A percentile compares a stretch with the other conserved stretches of the same genome.
Conservation (phyloP, 1,284 basidiomycete genomes). For the Ganoderma resinaceum region DNA sequence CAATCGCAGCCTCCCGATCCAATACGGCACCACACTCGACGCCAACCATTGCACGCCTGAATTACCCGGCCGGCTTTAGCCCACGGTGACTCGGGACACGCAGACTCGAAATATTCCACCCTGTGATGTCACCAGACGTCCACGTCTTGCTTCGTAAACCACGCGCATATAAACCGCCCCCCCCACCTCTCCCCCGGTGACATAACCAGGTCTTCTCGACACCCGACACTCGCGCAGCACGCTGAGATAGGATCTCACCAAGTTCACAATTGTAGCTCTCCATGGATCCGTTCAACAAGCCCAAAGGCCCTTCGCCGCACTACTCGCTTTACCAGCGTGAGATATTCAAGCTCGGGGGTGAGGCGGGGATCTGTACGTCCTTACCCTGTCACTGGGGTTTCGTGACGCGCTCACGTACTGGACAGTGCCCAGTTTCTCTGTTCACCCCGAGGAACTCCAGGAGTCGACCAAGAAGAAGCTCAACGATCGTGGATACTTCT, state of each 20-base stretch:
- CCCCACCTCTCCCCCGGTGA: not conserved
- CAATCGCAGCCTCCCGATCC: not conserved
- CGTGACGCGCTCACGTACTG: no score
- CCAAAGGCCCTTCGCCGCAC: constrained; percentile 58
- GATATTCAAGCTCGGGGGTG: constrained; percentile 54
- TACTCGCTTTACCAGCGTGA: constrained; percentile 64
- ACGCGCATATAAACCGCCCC: not conserved
- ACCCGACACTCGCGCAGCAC: not conserved
- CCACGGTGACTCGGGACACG: not conserved
- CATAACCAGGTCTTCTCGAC: not conserved
- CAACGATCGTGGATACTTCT: constrained; percentile 59
- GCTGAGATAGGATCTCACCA: not conserved
- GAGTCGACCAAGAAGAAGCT: constrained; percentile 58
- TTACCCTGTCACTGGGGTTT: not conserved
- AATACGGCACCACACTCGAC: not conserved
- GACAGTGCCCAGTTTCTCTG: constrained; percentile 48
- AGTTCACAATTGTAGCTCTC: not conserved
- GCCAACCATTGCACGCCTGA: not conserved
- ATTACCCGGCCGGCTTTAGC: not conserved
- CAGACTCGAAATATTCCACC: not conserved
- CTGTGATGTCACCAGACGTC: constrained; percentile 1
- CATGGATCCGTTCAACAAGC: constrained; percentile 62
- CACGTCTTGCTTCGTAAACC: not conserved
- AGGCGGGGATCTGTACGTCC: constrained; percentile 45
- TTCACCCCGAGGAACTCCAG: constrained; percentile 58